These are phyloP conservation scores for Babesia caballi DNA, from an alignment of 169 alveolate species.

Conservation along the genomic window DNA sequence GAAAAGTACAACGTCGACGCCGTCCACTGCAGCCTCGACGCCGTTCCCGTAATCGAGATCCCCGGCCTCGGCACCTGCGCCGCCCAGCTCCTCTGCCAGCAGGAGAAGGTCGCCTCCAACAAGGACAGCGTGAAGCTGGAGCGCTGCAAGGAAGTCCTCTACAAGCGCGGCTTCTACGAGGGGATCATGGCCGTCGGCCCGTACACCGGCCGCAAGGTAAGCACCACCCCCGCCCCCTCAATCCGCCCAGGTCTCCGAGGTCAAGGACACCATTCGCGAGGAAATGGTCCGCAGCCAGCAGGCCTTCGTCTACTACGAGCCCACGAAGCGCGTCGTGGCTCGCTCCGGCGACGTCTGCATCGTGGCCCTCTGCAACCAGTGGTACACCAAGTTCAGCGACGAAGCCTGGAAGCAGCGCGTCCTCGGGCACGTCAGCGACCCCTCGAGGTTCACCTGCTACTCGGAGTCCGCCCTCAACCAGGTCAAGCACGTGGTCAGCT, in stretches of 20 bases:
- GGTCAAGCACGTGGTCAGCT: constrained; percentile 86
- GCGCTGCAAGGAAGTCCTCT: constrained; percentile 93
- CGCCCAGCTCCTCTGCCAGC: constrained; percentile 77
- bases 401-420: constrained; percentile 92
- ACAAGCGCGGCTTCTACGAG: constrained; percentile 94
- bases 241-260: constrained; percentile 68
- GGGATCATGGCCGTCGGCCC: constrained; percentile 94
- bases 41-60: constrained; percentile 88
- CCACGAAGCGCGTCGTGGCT: constrained; percentile 93
- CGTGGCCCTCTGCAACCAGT: constrained; percentile 93
- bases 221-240: constrained; percentile 45
- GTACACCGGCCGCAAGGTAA: constrained; percentile 85
- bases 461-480: constrained; percentile 82
- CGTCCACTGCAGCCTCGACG: constrained; percentile 82
- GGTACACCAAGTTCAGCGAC: constrained; percentile 97
- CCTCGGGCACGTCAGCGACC: constrained; percentile 83
- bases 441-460: constrained; percentile 64
- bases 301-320: constrained; percentile 92
- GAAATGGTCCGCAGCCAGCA: constrained; percentile 73
- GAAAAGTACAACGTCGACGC: constrained; percentile 72
- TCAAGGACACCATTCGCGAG: constrained; percentile 77
- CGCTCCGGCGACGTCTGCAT: constrained; percentile 95
- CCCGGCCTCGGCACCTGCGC: constrained; percentile 83
- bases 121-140: constrained; percentile 90
- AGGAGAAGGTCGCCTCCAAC: constrained; percentile 84